Evolutionary conservation across 2,329 filamentous ascomycete species (phyloP).

Genomic region (Gnomoniopsis sp.): DNA sequence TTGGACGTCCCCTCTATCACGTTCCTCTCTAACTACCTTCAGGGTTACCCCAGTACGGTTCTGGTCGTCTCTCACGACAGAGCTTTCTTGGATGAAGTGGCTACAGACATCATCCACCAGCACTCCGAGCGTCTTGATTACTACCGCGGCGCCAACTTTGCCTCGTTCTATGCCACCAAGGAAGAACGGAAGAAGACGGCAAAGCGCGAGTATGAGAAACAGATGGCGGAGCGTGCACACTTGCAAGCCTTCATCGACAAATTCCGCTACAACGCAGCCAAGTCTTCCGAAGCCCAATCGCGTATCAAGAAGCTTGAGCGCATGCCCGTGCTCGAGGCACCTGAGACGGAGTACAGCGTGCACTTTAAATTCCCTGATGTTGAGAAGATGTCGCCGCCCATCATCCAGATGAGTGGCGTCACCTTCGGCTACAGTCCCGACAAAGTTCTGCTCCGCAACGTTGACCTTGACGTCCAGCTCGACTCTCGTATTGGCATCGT

Average conservation of each 20-base stretch:
- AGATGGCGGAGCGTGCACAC: constrained; percentile 91
- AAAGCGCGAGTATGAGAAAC: constrained; percentile 96
- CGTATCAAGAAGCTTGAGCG: constrained; percentile 98
- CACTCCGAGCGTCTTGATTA: constrained; percentile 97
- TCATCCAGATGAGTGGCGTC: constrained; percentile 94
- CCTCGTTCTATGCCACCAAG: constrained; percentile 94
- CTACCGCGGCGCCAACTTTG: constrained; percentile 97
- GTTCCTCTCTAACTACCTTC: constrained; percentile 93
- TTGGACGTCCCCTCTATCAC: constrained; percentile 99
- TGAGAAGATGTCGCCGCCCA: constrained; percentile 94
- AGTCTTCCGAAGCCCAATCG: constrained; percentile 96
- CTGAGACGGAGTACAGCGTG: constrained; percentile 91
- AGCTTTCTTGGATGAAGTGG: constrained; percentile 97
- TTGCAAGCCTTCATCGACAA: constrained; percentile 99
- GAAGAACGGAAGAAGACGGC: constrained; percentile 96
- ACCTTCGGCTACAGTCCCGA: constrained; percentile 84
- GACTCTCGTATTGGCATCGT: constrained; percentile 98
- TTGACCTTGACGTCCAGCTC: constrained; percentile 94
- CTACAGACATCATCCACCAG: constrained; percentile 98
- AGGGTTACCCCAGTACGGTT: constrained; percentile 89
- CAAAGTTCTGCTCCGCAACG: constrained; percentile 74
- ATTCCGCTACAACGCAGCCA: constrained; percentile 98
- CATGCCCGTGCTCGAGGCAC: constrained; percentile 87
- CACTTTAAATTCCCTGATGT: constrained; percentile 98
- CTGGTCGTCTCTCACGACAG: constrained; percentile 98